Base-by-base conservation (phyloP, 1,284 basidiomycete genomes). In the Stereum hirsutum region DNA sequence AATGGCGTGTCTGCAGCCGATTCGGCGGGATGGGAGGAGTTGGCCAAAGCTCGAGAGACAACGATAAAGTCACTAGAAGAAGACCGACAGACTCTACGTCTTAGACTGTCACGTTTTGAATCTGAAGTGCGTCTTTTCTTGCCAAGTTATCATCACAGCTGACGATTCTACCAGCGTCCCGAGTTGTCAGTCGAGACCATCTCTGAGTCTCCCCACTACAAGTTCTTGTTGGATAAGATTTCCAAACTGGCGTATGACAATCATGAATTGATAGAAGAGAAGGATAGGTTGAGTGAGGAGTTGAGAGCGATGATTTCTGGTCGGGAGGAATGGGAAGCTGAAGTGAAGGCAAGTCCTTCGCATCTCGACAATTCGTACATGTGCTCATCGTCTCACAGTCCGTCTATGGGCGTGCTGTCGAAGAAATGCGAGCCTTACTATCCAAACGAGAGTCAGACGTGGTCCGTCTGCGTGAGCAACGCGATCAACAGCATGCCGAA, bases 401-500 rank as follows among this genome's bases (percentile, higher is more conserved):
- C 10, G 45, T 41, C 37, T 14, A 21, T 26, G 32, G 20, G 7
- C 20, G 14, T 2, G 32, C 32, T 3, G 17, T 21, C n/a, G 41
- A 24, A 14, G 41, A 42, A 20, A 21, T 31, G 5, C 23, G 30
- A 10, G 36, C 19, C 12, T 10, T 27, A 11, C 21, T 34, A 5
- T 14, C 23, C 7, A 85, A 82, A 56, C 78, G 83, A 41, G 88
- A 94, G 54, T 62, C 67, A 1, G 91, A 96, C 50, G 74, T 82
- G 46, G 66, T 73, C 14, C 78, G 93, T 36, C 68, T 96, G 26
- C 78, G 93, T 21, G 84, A 86, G 39, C 74, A 84, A 50, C 78
- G 92, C 30, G 91, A 96, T 55, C 86, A 90, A 48, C 66, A 75
- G 36, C 63, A 65, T 11, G 76, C 82, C 2, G 89, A 95, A 54